Base-by-base conservation (phyloP, 352 stramenopile species). In the Pythium dissimile region DNA sequence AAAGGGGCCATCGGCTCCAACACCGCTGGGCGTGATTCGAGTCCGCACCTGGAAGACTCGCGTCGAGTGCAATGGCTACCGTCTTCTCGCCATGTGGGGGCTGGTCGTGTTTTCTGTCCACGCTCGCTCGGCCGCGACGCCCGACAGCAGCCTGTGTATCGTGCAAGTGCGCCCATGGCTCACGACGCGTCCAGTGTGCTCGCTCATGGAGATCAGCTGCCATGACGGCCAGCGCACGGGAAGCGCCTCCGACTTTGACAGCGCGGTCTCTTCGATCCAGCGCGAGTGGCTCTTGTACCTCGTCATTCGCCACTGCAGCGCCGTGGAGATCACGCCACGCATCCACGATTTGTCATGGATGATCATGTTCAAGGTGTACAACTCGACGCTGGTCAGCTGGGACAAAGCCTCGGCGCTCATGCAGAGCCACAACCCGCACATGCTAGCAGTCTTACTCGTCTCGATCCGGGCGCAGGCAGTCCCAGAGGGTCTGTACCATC, bases 161-260 rank as follows among this genome's bases (percentile, higher is more conserved):
- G 24, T 74, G 28, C 48, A 60, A 58, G 66, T 65, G 12, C 46
- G 45, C 2, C 67, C 67, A 20, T 74, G 67, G 67, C 59, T 71
- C 39, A 57, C 35, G 1, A 27, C 21, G 2, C 50, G 38, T 10
- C 48, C 66, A 3, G 55, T 49, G 28, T 73, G 66, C 41, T 70
- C 62, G 8, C 34, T 71, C n/a, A 55, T 71, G 30, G 66, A 71
- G 31, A 66, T 71, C 28, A 68, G 54, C 20, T 70, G 66, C 50
- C 30, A 26, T 10, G 43, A 64, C 35, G 52, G 49, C 7, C 24
- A 41, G 9, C 9, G 15, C 0, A 46, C 28, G 5, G 62, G 66
- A 15, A 62, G 50, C 9, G 57, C 28, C 2, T n/a, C 24, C 3
- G 57, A 68, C 12, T 62, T 73, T 32, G 35, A 70, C 15, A 13